Conservation (phyloP, 116 monocot genomes). For the Papilionanthe hybrid region DNA sequence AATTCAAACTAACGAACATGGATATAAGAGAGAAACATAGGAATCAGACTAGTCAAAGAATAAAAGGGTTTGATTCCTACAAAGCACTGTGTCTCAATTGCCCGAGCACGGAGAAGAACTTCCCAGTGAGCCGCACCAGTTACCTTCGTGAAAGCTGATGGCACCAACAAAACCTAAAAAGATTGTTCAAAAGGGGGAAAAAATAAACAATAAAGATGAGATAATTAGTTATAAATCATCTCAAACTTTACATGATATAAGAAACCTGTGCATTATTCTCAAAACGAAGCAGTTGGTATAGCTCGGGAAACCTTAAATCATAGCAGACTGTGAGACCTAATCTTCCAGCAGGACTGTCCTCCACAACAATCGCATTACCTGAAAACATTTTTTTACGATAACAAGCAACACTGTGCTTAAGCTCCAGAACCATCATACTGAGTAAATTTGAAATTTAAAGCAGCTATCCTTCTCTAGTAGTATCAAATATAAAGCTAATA, state of each 20-base stretch:
- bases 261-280: slow-evolving; percentile 70
- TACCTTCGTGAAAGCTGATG: slow-evolving; percentile 82
- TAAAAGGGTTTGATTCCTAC: slow-evolving; percentile 27
- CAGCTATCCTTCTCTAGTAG: neutral
- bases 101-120: slow-evolving; percentile 82
- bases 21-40: slow-evolving; percentile 2
- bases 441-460: neutral
- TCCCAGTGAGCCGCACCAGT: slow-evolving; percentile 97
- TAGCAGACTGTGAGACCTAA: slow-evolving; percentile 92
- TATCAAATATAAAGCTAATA: neutral
- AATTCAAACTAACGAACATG: slow-evolving; percentile 2
- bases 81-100: slow-evolving; percentile 95
- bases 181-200: neutral
- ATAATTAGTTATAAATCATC: neutral
- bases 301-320: slow-evolving; percentile 92
- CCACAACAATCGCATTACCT: slow-evolving; percentile 59
- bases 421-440: neutral
- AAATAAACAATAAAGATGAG: neutral
- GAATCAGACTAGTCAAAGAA: neutral
- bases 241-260: slow-evolving; percentile 9
- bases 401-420: neutral
- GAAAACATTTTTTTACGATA: neutral
- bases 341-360: slow-evolving; percentile 72
- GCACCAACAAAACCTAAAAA: slow-evolving; percentile 78
- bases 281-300: slow-evolving; percentile 80